Conservation (phyloP, 2,329 filamentous ascomycete genomes). For the Exophiala aquamarina region DNA sequence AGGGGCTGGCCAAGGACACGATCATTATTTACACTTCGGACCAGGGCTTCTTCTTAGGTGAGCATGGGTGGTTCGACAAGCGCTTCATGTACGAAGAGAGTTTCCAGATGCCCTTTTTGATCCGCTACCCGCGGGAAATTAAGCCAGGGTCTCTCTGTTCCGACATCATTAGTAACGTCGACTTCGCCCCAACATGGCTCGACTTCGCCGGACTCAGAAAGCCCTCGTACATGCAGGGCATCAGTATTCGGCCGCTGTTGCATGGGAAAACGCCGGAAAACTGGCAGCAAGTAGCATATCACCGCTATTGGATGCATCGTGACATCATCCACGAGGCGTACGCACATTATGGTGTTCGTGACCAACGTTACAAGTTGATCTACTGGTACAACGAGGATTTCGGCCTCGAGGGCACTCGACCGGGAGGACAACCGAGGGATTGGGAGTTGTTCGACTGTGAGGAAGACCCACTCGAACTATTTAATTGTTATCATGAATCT, state of each 20-base stretch:
- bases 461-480: slow-evolving; percentile 51
- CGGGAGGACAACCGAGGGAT: slow-evolving; percentile 40
- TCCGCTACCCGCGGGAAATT: slow-evolving; percentile 48
- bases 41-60: slow-evolving; percentile 58
- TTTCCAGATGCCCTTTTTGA: slow-evolving; percentile 58
- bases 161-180: slow-evolving; percentile 56
- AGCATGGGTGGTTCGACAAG: slow-evolving; percentile 61
- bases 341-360: slow-evolving; percentile 54
- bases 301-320: slow-evolving; percentile 58
- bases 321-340: slow-evolving; percentile 52
- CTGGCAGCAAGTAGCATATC: slow-evolving; percentile 56
- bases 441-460: slow-evolving; percentile 58
- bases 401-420: slow-evolving; percentile 45
- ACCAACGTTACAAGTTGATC: slow-evolving; percentile 56
- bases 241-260: slow-evolving; percentile 43
- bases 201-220: slow-evolving; percentile 43
- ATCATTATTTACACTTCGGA: slow-evolving; percentile 57
- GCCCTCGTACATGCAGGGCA: slow-evolving; percentile 55
- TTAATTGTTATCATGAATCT: slow-evolving; percentile 46
- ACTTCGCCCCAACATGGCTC: slow-evolving; percentile 54
- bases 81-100: slow-evolving; percentile 59
- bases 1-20: slow-evolving; percentile 47
- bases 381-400: slow-evolving; percentile 58
- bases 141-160: slow-evolving; percentile 39
- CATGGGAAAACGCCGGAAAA: slow-evolving; percentile 39